Evolutionary conservation across 2,329 filamentous ascomycete genomes (phyloP).

Genomic region (Madurella fahalii): DNA sequence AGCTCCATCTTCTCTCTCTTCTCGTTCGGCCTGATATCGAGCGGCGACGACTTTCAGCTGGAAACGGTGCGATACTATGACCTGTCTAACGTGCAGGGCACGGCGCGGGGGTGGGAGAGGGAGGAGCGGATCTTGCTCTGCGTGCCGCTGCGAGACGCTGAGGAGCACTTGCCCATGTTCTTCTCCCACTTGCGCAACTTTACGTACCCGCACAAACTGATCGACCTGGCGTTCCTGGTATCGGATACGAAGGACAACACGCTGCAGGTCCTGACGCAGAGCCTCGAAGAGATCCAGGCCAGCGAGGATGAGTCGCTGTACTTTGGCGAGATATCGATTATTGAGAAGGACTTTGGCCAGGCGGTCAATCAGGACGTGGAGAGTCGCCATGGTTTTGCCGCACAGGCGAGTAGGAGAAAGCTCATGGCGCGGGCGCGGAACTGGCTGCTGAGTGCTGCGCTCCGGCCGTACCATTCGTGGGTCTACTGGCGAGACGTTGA

Average conservation of each 20-base stretch:
- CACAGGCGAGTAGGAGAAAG: conserved; percentile 88
- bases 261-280: conserved; percentile 67
- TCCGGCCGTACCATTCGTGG: conserved; percentile 95
- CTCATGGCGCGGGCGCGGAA: conserved; percentile 97
- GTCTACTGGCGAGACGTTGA: conserved; percentile 99
- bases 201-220: conserved; percentile 93
- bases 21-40: conserved; percentile 67
- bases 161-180: conserved; percentile 93
- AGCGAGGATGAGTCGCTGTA: conserved; percentile 74
- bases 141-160: conserved; percentile 88
- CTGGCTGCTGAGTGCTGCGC: conserved; percentile 89
- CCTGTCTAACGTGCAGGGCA: conserved; percentile 84
- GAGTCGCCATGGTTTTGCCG: conserved; percentile 93
- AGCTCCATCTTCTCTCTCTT: conserved; percentile 57
- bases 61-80: conserved; percentile 98
- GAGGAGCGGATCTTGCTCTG: conserved; percentile 94
- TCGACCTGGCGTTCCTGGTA: conserved; percentile 93
- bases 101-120: conserved; percentile 88
- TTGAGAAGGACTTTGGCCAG: conserved; percentile 98
- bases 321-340: conserved; percentile 94
- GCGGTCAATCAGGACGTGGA: conserved; percentile 97
- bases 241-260: conserved; percentile 96
- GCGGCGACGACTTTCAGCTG: conserved; percentile 68
- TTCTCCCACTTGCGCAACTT: conserved; percentile 96
- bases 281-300: conserved; percentile 74